Evolutionary conservation across 371 early-diverging fungal species (phyloP).

Genomic region (Mucor sp.): DNA sequence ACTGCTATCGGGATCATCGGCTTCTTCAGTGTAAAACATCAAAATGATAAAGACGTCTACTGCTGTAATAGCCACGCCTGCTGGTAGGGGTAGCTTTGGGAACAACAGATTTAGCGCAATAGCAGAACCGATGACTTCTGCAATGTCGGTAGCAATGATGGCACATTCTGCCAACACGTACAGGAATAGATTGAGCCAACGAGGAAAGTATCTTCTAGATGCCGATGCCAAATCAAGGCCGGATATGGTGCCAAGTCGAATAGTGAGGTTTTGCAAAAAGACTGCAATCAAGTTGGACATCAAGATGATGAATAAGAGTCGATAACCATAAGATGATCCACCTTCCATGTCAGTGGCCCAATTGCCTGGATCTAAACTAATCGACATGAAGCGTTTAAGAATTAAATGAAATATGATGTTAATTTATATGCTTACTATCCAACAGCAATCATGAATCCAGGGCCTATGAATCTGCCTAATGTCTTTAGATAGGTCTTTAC

Average conservation of each 20-base stretch:
- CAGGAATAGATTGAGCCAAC: slow-evolving; percentile 58
- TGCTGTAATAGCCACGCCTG: slow-evolving; percentile 81
- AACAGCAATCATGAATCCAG: slow-evolving; percentile 55
- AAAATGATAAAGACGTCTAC: slow-evolving; percentile 78
- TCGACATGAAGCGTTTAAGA: background rate
- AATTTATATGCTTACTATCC: slow-evolving; percentile 39
- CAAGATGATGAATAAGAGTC: slow-evolving; percentile 71
- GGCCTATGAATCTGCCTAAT: slow-evolving; percentile 43
- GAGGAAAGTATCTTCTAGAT: slow-evolving; percentile 62
- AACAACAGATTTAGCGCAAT: slow-evolving; percentile 83
- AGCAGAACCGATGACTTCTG: slow-evolving; percentile 87
- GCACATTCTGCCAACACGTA: slow-evolving; percentile 77
- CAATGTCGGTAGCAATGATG: slow-evolving; percentile 77
- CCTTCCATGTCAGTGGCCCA: slow-evolving; percentile 77
- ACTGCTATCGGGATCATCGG: slow-evolving; percentile 24
- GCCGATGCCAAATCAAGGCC: slow-evolving; percentile 76
- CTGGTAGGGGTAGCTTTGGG: slow-evolving; percentile 63
- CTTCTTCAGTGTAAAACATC: slow-evolving; percentile 61
- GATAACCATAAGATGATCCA: slow-evolving; percentile 78
- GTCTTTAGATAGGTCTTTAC: slow-evolving; percentile 21
- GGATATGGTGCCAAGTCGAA: slow-evolving; percentile 79
- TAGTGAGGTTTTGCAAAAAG: slow-evolving; percentile 74
- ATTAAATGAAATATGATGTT: background rate
- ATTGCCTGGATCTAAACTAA: slow-evolving; percentile 73
- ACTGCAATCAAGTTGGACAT: slow-evolving; percentile 79